phyloP scores from a whole-genome alignment of 768 basidiomycete genomes.

The Suillus hirtellus region DNA sequence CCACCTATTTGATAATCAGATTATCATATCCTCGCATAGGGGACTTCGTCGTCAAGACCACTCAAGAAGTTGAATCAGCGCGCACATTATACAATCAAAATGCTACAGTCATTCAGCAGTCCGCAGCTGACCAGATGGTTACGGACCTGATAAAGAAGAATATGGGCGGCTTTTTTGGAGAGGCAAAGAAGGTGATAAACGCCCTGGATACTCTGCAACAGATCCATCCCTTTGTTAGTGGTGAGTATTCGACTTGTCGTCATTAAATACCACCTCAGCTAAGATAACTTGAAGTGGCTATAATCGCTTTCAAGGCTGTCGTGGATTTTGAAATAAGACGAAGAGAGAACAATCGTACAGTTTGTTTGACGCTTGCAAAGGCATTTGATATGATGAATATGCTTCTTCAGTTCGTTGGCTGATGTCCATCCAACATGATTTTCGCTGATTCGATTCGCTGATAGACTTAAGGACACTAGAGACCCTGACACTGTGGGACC shows the following conservation, averaged over 20 bases:
- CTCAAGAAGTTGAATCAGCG: not conserved
- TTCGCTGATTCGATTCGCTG: too few species aligned
- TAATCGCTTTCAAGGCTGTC: conserved; percentile 31
- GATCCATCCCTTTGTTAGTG: too few species aligned
- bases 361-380: conserved; percentile 44
- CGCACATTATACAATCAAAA: conserved; percentile 4
- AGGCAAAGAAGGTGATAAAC: too few species aligned
- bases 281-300: too few species aligned
- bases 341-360: conserved; percentile 52
- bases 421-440: too few species aligned
- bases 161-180: too few species aligned
- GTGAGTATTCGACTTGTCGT: too few species aligned
- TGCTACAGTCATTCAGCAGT: conserved; percentile 2
- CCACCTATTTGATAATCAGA: not conserved
- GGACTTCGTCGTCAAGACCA: not conserved
- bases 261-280: too few species aligned
- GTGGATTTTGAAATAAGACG: conserved; percentile 48
- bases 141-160: too few species aligned
- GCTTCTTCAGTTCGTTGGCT: conserved; percentile 30
- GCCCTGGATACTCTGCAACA: too few species aligned
- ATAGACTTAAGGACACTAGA: too few species aligned
- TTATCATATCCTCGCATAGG: not conserved
- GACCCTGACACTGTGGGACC: too few species aligned
- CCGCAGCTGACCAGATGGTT: not conserved
- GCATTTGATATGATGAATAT: conserved; percentile 52